Conservation (phyloP, 257 asterid genomes). For the Nicotiana otophora region DNA sequence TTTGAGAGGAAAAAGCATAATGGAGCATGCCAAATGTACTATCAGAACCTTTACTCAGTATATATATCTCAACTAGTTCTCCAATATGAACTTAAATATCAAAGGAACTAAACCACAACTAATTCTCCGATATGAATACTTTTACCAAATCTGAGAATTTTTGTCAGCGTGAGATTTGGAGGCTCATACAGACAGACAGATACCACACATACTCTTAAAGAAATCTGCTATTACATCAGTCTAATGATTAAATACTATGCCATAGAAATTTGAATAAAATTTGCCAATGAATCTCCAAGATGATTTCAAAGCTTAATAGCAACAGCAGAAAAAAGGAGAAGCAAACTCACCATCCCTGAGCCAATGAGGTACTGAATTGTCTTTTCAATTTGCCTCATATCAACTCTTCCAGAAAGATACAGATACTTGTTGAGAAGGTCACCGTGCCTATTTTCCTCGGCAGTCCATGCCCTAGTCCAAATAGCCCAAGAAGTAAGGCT, state of each 20-base stretch:
- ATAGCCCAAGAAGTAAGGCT: constrained; percentile 68
- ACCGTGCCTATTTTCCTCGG: constrained; percentile 77
- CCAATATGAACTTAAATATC: neutral
- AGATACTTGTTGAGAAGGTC: constrained; percentile 64
- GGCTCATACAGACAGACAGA: neutral
- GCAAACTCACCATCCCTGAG: constrained; percentile 39
- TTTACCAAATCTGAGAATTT: neutral
- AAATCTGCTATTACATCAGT: neutral
- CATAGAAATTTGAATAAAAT: neutral
- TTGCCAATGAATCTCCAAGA: neutral
- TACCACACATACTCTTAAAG: neutral
- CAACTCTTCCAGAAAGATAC: constrained; percentile 64
- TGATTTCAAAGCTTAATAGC: neutral
- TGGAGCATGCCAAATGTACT: neutral
- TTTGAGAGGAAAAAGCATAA: neutral
- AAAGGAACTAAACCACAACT: neutral
- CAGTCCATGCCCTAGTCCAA: constrained; percentile 79
- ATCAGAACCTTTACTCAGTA: neutral
- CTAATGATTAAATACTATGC: neutral
- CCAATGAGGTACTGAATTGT: constrained; percentile 60
- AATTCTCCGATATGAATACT: neutral
- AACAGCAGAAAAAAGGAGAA: neutral
- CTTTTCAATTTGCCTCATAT: constrained; percentile 58
- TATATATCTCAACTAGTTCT: neutral
- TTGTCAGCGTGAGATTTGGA: neutral